phyloP scores from a whole-genome alignment of 768 basidiomycete species.

The Boletus patriciae region DNA sequence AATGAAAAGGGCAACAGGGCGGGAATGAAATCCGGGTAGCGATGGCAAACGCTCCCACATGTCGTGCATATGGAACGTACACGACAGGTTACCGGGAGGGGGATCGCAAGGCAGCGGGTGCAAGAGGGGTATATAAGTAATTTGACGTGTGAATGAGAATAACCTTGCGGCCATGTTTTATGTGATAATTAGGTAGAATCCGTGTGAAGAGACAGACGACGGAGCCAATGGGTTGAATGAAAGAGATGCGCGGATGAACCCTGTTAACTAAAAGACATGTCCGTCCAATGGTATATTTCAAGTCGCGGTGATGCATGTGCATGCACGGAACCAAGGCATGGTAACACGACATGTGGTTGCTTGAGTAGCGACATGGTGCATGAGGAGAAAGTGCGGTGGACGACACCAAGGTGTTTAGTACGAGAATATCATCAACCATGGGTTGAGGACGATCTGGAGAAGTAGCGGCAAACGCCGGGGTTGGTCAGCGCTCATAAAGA shows the following conservation, averaged over 20 bases:
- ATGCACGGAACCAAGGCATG: background rate
- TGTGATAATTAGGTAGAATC: constrained; percentile 19
- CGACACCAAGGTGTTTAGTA: constrained; percentile 31
- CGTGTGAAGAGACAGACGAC: background rate
- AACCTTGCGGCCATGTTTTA: constrained; percentile 4
- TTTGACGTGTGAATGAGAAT: constrained; percentile 1
- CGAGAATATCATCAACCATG: constrained; percentile 86
- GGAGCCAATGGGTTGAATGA: background rate
- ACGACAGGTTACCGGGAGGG: background rate
- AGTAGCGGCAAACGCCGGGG: background rate
- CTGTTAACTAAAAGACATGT: constrained; percentile 13
- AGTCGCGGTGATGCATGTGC: background rate
- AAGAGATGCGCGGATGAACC: background rate
- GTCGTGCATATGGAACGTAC: background rate
- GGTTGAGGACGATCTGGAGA: constrained; percentile 75
- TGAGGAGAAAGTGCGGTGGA: constrained; percentile 10
- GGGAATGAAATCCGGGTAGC: constrained; percentile 19
- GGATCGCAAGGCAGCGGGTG: constrained; percentile 3
- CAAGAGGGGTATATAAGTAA: constrained; percentile 9
- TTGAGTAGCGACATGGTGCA: background rate
- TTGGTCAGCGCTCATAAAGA: constrained; percentile 15
- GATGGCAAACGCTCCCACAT: background rate
- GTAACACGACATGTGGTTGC: background rate
- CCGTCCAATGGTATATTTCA: constrained; percentile 5
- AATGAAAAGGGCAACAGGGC: constrained; percentile 1